Percentiles rank a stretch among this genome's conserved stretches.
Evolutionary conservation across 164 flowering plant genomes (phyloP).

Genomic region (Stephania yunnanensis): DNA sequence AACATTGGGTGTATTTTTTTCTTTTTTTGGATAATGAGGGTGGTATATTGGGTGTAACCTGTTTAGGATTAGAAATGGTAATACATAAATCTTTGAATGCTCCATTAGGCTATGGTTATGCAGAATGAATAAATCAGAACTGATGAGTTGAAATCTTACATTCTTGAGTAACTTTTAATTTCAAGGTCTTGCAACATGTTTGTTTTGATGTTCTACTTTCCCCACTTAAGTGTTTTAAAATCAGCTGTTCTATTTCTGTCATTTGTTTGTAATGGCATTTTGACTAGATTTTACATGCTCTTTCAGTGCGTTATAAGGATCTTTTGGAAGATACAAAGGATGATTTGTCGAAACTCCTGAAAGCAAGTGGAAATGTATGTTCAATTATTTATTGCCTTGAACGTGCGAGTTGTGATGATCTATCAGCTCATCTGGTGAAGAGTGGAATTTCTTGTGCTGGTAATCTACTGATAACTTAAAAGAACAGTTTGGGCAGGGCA

Average conservation of each 20-base stretch:
- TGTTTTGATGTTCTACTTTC: not conserved
- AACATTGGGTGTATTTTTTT: no score
- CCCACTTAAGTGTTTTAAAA: not conserved
- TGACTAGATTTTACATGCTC: conserved; percentile 11
- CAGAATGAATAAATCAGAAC: not conserved
- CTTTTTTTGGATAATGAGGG: no score
- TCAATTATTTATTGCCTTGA: conserved; percentile 88
- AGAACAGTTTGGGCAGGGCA: not conserved
- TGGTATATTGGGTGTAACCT: no score
- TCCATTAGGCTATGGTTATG: not conserved
- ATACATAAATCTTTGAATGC: not conserved
- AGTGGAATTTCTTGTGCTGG: conserved; percentile 88
- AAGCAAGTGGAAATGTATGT: conserved; percentile 61
- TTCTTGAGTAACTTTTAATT: not conserved
- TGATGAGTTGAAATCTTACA: not conserved
- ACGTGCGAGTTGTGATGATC: conserved; percentile 70
- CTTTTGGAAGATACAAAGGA: conserved; percentile 61
- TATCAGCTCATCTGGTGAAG: conserved; percentile 58
- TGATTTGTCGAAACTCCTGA: conserved; percentile 57
- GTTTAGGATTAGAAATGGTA: no score
- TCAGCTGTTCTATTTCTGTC: not conserved
- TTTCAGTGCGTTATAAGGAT: conserved; percentile 90
- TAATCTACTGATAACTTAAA: conserved; percentile 18
- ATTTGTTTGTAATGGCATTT: not conserved
- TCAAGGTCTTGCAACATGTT: not conserved